phyloP scores from a whole-genome alignment of 2,329 filamentous ascomycete species.

The Penicillium sp. region DNA sequence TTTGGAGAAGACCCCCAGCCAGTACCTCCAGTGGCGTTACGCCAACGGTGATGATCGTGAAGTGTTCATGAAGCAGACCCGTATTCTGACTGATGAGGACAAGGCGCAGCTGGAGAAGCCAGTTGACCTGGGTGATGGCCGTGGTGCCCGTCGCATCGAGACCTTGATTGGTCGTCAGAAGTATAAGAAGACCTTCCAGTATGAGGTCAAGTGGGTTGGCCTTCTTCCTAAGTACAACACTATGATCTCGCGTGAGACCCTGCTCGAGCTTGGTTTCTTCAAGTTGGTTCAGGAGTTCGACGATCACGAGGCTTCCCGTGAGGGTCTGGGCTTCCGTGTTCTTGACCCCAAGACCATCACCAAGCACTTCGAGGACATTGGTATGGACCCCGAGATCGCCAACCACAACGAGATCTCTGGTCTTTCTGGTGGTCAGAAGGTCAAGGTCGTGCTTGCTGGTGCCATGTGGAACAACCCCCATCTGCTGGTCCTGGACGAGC shows the following conservation, averaged over 20 bases:
- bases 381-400: constrained; percentile 93
- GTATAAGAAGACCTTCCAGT: constrained; percentile 98
- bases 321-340: constrained; percentile 93
- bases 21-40: constrained; percentile 98
- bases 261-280: constrained; percentile 78
- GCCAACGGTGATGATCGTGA: constrained; percentile 95
- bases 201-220: constrained; percentile 91
- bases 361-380: constrained; percentile 97
- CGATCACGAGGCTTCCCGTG: constrained; percentile 96
- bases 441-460: constrained; percentile 95
- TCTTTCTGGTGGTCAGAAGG: constrained; percentile 94
- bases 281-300: constrained; percentile 98
- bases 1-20: constrained; percentile 96
- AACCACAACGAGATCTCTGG: constrained; percentile 98
- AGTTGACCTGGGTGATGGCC: constrained; percentile 80
- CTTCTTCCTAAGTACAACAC: constrained; percentile 91
- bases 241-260: constrained; percentile 88
- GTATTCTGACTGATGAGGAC: constrained; percentile 80
- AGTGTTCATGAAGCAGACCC: constrained; percentile 95
- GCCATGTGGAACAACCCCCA: constrained; percentile 99
- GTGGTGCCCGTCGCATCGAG: constrained; percentile 73
- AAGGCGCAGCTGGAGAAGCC: constrained; percentile 87
- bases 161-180: constrained; percentile 93
- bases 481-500: constrained; percentile 93
- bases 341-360: constrained; percentile 91